These are phyloP conservation scores for Gomphus bonarii DNA, from an alignment of 1,284 basidiomycete genomes.

Conservation along the genomic window DNA sequence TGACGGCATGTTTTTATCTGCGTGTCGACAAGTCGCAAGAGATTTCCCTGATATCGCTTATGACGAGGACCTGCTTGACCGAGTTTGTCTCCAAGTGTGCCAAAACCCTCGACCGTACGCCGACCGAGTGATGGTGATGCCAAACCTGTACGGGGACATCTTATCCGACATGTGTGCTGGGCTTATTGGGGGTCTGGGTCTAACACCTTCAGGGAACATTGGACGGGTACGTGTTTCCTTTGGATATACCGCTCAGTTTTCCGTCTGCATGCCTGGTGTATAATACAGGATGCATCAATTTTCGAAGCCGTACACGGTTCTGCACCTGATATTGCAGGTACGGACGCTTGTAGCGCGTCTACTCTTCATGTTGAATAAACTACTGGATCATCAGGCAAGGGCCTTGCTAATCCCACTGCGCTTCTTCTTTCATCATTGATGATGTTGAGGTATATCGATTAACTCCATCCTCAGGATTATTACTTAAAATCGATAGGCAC, in stretches of 20 bases:
- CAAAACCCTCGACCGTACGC: slow-evolving; percentile 91
- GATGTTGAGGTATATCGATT: slow-evolving; percentile 76
- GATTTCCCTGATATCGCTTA: slow-evolving; percentile 92
- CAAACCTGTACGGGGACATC: slow-evolving; percentile 93
- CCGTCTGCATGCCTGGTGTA: slow-evolving; percentile 1
- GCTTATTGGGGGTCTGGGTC: slow-evolving; percentile 93
- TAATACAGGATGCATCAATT: slow-evolving; percentile 84
- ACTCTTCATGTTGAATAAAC: slow-evolving; percentile 19
- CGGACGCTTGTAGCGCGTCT: slow-evolving; percentile 15
- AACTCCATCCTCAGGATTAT: slow-evolving; percentile 11
- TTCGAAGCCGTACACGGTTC: slow-evolving; percentile 99
- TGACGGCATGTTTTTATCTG: slow-evolving; percentile 98
- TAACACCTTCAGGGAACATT: slow-evolving; percentile 98
- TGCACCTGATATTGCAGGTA: slow-evolving; percentile 79
- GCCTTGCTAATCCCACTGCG: slow-evolving; percentile 96
- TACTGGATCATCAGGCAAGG: slow-evolving; percentile 63
- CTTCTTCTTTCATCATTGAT: slow-evolving; percentile 90
- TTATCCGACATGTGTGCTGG: slow-evolving; percentile 99
- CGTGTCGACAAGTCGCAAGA: slow-evolving; percentile 93
- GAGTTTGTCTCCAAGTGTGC: slow-evolving; percentile 84
- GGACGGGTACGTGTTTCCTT: slow-evolving; percentile 55
- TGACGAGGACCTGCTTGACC: slow-evolving; percentile 96
- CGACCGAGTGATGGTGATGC: slow-evolving; percentile 99
- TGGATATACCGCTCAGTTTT: background rate
- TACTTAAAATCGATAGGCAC: slow-evolving; percentile 49